phyloP scores from a whole-genome alignment of 2,329 filamentous ascomycete genomes.

The Ophiostoma sp. region DNA sequence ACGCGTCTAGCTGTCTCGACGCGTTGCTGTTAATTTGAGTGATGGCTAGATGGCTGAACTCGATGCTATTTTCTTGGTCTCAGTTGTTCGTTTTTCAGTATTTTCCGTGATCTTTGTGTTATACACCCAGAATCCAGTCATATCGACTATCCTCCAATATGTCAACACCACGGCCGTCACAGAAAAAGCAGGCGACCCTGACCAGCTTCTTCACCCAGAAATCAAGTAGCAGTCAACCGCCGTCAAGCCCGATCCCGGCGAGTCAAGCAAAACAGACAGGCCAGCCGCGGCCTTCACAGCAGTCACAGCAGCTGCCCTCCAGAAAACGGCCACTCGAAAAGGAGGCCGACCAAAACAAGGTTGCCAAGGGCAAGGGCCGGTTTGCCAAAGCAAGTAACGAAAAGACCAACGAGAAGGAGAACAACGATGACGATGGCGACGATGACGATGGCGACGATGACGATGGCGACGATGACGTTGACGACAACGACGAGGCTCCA shows the following conservation, averaged over 20 bases:
- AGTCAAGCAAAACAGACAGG: conserved; percentile 27
- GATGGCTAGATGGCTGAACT: neutral
- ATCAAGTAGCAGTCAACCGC: conserved; percentile 34
- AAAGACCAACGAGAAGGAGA: neutral
- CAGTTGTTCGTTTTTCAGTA: neutral
- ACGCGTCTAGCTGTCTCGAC: neutral
- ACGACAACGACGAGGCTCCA: neutral
- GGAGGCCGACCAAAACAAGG: conserved; percentile 43
- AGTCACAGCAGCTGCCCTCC: conserved; percentile 24
- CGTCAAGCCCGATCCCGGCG: neutral
- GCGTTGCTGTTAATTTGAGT: neutral
- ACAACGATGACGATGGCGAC: neutral
- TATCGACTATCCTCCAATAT: neutral
- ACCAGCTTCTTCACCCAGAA: conserved; percentile 78
- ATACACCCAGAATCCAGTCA: neutral
- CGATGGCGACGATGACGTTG: neutral
- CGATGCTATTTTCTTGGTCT: neutral
- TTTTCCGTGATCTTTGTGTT: neutral
- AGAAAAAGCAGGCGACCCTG: conserved; percentile 73
- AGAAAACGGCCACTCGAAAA: conserved; percentile 50
- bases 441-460: conserved; percentile 2
- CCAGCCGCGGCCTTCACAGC: conserved; percentile 16
- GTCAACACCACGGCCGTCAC: conserved; percentile 37
- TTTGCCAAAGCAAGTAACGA: neutral
- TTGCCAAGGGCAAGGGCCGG: neutral